A percentile compares a stretch with the other conserved stretches of the same genome.
phyloP scores from a whole-genome alignment of 257 asterid species.

The Solanum okadae region DNA sequence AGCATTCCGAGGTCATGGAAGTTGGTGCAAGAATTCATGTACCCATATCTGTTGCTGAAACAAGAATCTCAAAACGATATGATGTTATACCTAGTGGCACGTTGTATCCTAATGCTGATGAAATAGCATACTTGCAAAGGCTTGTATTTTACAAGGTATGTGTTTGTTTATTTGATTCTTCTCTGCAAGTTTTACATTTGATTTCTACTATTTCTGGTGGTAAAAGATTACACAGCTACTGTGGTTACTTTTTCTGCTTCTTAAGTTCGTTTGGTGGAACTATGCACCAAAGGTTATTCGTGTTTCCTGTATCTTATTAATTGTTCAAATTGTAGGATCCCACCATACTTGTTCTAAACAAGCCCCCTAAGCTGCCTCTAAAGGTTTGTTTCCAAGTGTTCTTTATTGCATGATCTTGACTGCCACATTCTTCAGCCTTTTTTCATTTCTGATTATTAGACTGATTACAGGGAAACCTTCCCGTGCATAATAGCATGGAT shows the following conservation, averaged over 20 bases:
- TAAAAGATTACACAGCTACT: not conserved
- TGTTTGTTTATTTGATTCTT: not conserved
- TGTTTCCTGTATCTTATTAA: slow-evolving; percentile 1
- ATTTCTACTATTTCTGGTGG: not conserved
- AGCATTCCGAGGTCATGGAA: slow-evolving; percentile 61
- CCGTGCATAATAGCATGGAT: slow-evolving; percentile 96
- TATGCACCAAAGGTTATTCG: not conserved
- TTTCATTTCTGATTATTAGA: not conserved
- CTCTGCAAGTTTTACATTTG: not conserved
- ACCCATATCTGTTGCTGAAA: slow-evolving; percentile 71
- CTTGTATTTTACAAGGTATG: slow-evolving; percentile 78
- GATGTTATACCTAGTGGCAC: slow-evolving; percentile 86
- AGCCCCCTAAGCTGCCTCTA: slow-evolving; percentile 91
- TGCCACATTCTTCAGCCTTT: not conserved
- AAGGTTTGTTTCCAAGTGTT: slow-evolving; percentile 42
- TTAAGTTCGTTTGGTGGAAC: not conserved
- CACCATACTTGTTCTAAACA: slow-evolving; percentile 72
- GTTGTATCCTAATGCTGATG: slow-evolving; percentile 86
- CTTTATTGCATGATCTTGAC: not conserved
- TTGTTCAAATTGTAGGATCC: slow-evolving; percentile 55
- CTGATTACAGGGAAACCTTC: slow-evolving; percentile 48
- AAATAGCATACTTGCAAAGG: slow-evolving; percentile 72
- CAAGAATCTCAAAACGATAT: slow-evolving; percentile 68
- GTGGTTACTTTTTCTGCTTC: not conserved
- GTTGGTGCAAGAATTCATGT: slow-evolving; percentile 51